Percentiles rank a stretch among this genome's conserved stretches.
Conservation (phyloP, 202 grass and related monocot species). For the Panicum virgatum region DNA sequence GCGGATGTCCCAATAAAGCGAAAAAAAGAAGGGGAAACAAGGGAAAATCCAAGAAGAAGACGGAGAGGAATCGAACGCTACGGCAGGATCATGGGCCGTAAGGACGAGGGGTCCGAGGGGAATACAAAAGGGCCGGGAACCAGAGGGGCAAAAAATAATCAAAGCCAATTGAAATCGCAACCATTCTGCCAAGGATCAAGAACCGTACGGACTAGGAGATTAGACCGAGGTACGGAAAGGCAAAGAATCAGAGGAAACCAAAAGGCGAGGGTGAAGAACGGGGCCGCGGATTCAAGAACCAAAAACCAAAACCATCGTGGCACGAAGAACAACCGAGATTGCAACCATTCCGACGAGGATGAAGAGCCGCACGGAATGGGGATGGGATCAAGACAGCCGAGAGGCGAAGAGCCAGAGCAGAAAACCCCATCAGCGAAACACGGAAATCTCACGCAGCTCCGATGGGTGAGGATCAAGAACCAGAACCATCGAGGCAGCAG, state of each 20-base stretch:
- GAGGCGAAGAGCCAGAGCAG: not conserved
- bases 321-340: not conserved
- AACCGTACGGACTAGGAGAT: not conserved
- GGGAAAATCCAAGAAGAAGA: not conserved
- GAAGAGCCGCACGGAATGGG: not conserved
- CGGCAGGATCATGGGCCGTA: not conserved
- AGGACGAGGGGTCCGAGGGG: not conserved
- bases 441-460: not conserved
- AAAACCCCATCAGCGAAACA: not conserved
- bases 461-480: not conserved
- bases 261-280: not conserved
- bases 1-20: not conserved
- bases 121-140: not conserved
- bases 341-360: not conserved
- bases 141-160: not conserved
- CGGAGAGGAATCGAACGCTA: not conserved
- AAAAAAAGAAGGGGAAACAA: not conserved
- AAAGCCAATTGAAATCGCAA: not conserved
- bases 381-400: not conserved
- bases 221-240: not conserved
- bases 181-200: not conserved
- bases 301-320: not conserved
- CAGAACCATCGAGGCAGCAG: not conserved
- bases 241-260: not conserved
- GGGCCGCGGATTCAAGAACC: not conserved